Percentiles rank a stretch among this genome's conserved stretches.
phyloP scores from a whole-genome alignment of 2,329 filamentous ascomycete species.

The Biscogniauxia sp. region DNA sequence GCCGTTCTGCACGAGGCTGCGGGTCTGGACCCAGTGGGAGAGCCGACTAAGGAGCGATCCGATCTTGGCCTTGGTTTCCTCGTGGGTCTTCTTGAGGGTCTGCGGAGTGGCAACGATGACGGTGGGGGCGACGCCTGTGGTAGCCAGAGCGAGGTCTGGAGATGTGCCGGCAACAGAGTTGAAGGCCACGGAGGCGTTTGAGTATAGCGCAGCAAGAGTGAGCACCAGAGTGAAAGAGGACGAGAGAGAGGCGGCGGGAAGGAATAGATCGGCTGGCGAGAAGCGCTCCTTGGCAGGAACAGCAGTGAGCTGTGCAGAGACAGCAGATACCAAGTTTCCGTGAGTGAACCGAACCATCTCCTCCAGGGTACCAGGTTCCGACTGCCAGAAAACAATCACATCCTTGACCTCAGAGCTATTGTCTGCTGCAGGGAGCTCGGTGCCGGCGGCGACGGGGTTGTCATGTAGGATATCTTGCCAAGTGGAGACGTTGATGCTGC shows the following conservation, averaged over 20 bases:
- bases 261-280: constrained; percentile 72
- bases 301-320: constrained; percentile 73
- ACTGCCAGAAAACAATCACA: constrained; percentile 67
- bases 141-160: constrained; percentile 70
- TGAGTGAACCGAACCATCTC: constrained; percentile 83
- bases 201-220: constrained; percentile 79
- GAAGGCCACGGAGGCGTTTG: constrained; percentile 80
- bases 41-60: constrained; percentile 63
- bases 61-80: constrained; percentile 57
- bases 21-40: constrained; percentile 70
- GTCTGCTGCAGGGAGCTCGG: constrained; percentile 63
- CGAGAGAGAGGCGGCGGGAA: constrained; percentile 79
- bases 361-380: constrained; percentile 48
- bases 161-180: constrained; percentile 80
- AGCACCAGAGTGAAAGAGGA: constrained; percentile 76
- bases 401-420: constrained; percentile 52
- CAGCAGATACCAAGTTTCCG: constrained; percentile 80
- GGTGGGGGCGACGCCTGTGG: constrained; percentile 74
- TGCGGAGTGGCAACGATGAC: constrained; percentile 76
- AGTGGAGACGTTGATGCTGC: constrained; percentile 76
- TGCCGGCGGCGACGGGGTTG: constrained; percentile 53
- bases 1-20: constrained; percentile 66
- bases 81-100: constrained; percentile 67
- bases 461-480: constrained; percentile 90
- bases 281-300: constrained; percentile 75